These are phyloP conservation scores for Fusarium sarcochroum DNA, from an alignment of 2,329 filamentous ascomycete genomes.

Conservation along the genomic window DNA sequence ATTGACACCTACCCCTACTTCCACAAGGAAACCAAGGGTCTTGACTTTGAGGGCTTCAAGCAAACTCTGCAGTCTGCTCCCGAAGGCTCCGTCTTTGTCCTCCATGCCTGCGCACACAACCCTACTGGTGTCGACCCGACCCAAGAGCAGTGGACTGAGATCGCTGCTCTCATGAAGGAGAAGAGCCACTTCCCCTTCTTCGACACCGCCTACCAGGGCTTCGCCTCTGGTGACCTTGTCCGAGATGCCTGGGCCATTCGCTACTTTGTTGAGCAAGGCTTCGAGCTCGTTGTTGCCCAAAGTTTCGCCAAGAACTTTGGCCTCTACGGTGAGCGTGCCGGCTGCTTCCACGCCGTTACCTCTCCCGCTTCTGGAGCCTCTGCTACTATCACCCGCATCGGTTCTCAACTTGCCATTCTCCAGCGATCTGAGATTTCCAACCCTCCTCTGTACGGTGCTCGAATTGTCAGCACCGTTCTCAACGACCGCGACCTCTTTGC, in stretches of 20 bases:
- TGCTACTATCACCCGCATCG: constrained; percentile 74
- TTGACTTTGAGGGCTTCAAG: constrained; percentile 94
- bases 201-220: constrained; percentile 97
- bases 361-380: constrained; percentile 77
- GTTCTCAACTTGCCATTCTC: constrained; percentile 91
- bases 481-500: constrained; percentile 86
- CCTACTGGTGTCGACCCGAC: constrained; percentile 97
- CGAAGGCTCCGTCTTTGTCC: constrained; percentile 85
- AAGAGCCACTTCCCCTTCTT: constrained; percentile 98
- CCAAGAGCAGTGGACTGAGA: constrained; percentile 92
- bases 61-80: constrained; percentile 77
- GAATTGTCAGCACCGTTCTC: constrained; percentile 86
- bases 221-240: constrained; percentile 89
- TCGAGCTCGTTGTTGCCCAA: constrained; percentile 89
- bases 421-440: constrained; percentile 99
- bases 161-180: constrained; percentile 81
- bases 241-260: constrained; percentile 93
- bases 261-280: constrained; percentile 93
- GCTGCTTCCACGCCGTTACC: constrained; percentile 95
- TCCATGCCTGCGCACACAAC: constrained; percentile 98
- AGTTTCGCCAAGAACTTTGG: constrained; percentile 99
- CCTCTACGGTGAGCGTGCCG: constrained; percentile 95
- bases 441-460: constrained; percentile 92
- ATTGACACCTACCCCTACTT: constrained; percentile 95
- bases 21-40: constrained; percentile 86